Evolutionary conservation across 2,329 filamentous ascomycete species (phyloP).

Genomic region (Reticulascus tulasneorum): DNA sequence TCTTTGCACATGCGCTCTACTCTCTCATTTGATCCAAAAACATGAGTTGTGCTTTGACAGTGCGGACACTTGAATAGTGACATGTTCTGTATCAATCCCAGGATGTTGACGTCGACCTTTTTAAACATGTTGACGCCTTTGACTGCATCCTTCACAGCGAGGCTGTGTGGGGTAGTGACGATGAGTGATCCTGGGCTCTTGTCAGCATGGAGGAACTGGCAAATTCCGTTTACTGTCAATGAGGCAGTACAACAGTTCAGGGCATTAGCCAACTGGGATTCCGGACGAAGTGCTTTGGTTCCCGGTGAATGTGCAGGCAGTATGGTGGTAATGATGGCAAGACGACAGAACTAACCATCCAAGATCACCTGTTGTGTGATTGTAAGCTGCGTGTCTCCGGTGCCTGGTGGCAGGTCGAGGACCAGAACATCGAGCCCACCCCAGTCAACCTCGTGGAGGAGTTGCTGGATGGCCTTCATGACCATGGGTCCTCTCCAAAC

Average conservation of each 20-base stretch:
- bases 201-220: too few species aligned
- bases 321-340: background rate
- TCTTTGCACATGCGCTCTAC: conserved; percentile 67
- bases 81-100: conserved; percentile 94
- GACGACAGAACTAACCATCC: conserved; percentile 54
- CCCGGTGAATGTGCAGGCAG: background rate
- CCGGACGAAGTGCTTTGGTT: too few species aligned
- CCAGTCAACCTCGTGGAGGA: conserved; percentile 95
- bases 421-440: conserved; percentile 83
- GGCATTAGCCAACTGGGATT: too few species aligned
- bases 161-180: conserved; percentile 88
- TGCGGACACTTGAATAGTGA: conserved; percentile 76
- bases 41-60: conserved; percentile 68
- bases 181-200: conserved; percentile 75
- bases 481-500: conserved; percentile 98
- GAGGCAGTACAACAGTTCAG: background rate
- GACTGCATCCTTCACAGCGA: conserved; percentile 86
- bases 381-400: conserved; percentile 93
- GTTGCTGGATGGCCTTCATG: conserved; percentile 92
- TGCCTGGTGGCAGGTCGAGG: conserved; percentile 88
- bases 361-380: conserved; percentile 92
- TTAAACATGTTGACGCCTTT: conserved; percentile 92
- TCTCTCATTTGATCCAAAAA: conserved; percentile 67
- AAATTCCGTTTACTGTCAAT: too few species aligned
- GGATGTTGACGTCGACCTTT: conserved; percentile 73